Percentiles rank a stretch among this genome's conserved stretches.
Evolutionary conservation across 331 rosid species (phyloP).

Genomic region (Phaseolus coccineus): DNA sequence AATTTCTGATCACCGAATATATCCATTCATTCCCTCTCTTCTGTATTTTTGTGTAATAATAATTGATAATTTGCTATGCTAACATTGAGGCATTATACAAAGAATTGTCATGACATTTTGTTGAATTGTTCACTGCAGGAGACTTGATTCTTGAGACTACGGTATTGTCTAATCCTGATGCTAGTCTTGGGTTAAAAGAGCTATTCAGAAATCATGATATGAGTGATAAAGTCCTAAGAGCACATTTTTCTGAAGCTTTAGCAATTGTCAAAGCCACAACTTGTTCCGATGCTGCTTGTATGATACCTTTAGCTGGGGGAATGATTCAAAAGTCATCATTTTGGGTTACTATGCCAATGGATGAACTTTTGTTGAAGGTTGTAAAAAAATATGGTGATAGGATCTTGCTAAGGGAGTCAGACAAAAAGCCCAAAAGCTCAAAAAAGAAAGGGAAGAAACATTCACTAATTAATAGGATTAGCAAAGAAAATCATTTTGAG

Average conservation of each 20-base stretch:
- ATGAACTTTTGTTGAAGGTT: conserved; percentile 65
- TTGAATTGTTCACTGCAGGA: conserved; percentile 62
- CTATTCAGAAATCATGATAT: conserved; percentile 60
- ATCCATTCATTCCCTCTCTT: conserved; percentile 16
- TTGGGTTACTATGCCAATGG: conserved; percentile 63
- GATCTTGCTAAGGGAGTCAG: conserved; percentile 69
- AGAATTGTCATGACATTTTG: conserved; percentile 17
- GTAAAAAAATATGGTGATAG: conserved; percentile 70
- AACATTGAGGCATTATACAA: conserved; percentile 12
- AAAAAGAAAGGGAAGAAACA: conserved; percentile 65
- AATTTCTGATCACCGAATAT: neutral
- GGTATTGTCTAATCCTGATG: conserved; percentile 40
- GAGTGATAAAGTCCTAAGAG: conserved; percentile 57
- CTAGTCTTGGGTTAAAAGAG: conserved; percentile 72
- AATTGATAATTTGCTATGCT: conserved; percentile 23
- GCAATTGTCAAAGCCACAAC: conserved; percentile 68
- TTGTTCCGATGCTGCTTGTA: conserved; percentile 54
- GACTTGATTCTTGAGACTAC: conserved; percentile 41
- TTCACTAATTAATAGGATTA: conserved; percentile 52
- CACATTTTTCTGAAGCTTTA: conserved; percentile 64
- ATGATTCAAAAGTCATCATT: conserved; percentile 49
- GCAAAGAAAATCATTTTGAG: conserved; percentile 56
- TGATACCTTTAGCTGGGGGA: conserved; percentile 52
- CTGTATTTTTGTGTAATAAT: neutral
- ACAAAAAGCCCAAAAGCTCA: conserved; percentile 65